Evolutionary conservation across 2,329 filamentous ascomycete genomes (phyloP), one percentile per base, ranked within the genome.

Genomic region (Myriosclerotinia scirpicola): DNA sequence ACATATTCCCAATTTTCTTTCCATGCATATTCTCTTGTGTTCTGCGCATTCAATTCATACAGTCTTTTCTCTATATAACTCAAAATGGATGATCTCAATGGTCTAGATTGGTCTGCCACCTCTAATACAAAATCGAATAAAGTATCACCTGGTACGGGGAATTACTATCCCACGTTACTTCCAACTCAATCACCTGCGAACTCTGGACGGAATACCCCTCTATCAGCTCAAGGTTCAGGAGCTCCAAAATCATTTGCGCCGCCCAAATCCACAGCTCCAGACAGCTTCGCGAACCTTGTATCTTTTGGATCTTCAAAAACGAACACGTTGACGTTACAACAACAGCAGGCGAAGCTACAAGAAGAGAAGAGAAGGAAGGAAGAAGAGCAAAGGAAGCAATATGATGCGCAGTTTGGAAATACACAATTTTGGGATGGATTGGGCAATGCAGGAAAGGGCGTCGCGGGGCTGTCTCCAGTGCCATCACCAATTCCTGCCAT

Each of bases 261-360:
- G 69, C 67, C 78, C 77, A 77, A 87, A 80, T 70, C 78, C 75
- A 73, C 78, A 4, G 78, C 82, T 15, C 71, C 80, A 67, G 91
- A 95, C 75, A 92, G 89, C 80, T 95, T 95, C 79, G 90, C 91
- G 74, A 90, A 88, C 73, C 81, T 95, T 62, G 82, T 93, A 69
- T 87, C 84, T 71, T 87, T 90, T 73, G 85, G 85, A 58, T 78
- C 84, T 40, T 79, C 80, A 54, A 77, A 77, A 64, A 85, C 84
- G 40, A 89, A 87, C 77, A 95, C 90, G 70, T 81, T 97, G 20
- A 90, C 87, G 69, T 79, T 97, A 71, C 86, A 90, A 71, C 91
- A 96, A 77, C 89, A 92, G 73, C 91, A 92, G 77, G 85, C 87
- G 69, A 86, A 85, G 68, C 78, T 90, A 48, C 84, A 87, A 70